Evolutionary conservation across 1,139 yeast species (phyloP).

Genomic region (Saccharomycopsis hybrid): DNA sequence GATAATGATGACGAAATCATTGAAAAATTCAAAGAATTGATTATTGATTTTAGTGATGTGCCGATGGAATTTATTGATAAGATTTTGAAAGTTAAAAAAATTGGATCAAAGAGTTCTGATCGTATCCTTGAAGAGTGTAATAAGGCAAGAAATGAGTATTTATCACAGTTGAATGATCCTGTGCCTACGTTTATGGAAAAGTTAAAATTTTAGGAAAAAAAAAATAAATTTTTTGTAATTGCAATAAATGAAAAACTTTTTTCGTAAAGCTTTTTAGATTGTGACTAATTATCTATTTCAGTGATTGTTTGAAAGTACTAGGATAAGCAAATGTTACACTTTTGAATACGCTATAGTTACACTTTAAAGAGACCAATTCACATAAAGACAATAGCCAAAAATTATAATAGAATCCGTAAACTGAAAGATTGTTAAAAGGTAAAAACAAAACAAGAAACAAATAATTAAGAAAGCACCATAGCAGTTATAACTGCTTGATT

Average conservation of each 20-base stretch:
- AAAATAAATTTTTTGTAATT: background rate
- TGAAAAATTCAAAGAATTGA: slow-evolving; percentile 51
- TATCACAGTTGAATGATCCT: slow-evolving; percentile 16
- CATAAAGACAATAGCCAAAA: no score
- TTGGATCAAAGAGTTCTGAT: slow-evolving; percentile 16
- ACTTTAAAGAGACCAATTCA: no score
- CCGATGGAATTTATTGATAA: slow-evolving; percentile 59
- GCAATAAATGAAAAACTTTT: no score
- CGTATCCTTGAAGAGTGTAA: slow-evolving; percentile 18
- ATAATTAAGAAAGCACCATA: background rate
- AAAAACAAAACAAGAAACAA: no score
- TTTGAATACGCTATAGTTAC: no score
- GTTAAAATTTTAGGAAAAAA: slow-evolving; percentile 6
- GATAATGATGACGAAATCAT: slow-evolving; percentile 45
- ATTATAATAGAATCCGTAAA: background rate
- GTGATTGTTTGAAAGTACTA: no score
- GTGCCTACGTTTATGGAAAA: slow-evolving; percentile 19
- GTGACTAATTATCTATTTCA: no score
- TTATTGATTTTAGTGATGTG: slow-evolving; percentile 57
- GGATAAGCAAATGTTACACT: no score
- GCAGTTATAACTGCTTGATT: background rate
- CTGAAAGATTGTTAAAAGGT: background rate
- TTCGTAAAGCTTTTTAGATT: no score
- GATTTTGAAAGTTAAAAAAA: slow-evolving; percentile 36
- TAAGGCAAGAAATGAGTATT: slow-evolving; percentile 20